phyloP scores from a whole-genome alignment of 257 asterid species.

The Salvia splendens region DNA sequence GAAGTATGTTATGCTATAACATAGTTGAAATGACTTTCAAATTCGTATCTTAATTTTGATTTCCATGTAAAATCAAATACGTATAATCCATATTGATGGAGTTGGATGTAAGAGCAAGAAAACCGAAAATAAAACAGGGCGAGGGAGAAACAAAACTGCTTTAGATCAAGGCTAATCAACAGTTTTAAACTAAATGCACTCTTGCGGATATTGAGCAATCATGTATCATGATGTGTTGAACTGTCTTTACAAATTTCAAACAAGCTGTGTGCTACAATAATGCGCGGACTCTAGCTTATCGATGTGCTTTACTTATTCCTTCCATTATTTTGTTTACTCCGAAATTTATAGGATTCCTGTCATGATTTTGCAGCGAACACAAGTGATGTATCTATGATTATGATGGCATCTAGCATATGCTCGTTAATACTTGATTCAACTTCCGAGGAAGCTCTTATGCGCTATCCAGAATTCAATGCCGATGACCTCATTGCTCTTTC shows the following conservation, averaged over 20 bases:
- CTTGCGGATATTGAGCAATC: background rate
- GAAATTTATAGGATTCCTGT: constrained; percentile 10
- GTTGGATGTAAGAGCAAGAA: constrained; percentile 9
- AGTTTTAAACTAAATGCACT: constrained; percentile 7
- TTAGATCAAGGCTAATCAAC: background rate
- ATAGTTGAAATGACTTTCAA: background rate
- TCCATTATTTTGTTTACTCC: constrained; percentile 11
- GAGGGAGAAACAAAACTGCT: constrained; percentile 5
- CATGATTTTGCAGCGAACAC: constrained; percentile 40
- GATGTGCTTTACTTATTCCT: background rate
- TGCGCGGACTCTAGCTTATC: constrained; percentile 8
- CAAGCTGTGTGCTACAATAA: background rate
- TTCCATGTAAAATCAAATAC: background rate
- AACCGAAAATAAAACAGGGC: background rate
- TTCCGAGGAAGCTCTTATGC: constrained; percentile 70
- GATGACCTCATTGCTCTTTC: constrained; percentile 50
- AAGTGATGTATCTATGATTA: constrained; percentile 45
- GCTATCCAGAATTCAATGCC: constrained; percentile 47
- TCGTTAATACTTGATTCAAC: constrained; percentile 68
- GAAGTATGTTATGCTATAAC: background rate
- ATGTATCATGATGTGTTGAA: background rate
- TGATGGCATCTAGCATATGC: constrained; percentile 87
- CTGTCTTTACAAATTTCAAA: background rate
- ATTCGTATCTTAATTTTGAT: background rate
- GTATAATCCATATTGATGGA: constrained; percentile 21